phyloP scores from a whole-genome alignment of 1,284 basidiomycete genomes.

The Vanrija pseudolonga region DNA sequence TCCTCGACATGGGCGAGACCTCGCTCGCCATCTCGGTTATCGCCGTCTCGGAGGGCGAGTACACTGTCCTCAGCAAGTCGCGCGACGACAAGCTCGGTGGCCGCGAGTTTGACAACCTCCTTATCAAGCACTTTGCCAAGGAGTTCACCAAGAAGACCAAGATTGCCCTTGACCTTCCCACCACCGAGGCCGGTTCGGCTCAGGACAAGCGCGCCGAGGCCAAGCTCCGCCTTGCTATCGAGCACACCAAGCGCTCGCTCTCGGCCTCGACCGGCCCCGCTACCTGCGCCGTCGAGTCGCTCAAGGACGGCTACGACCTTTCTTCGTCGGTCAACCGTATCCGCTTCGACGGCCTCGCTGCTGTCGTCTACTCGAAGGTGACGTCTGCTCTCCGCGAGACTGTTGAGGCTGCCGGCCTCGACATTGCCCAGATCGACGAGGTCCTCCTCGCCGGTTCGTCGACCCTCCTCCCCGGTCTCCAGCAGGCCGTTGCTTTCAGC shows the following conservation, averaged over 20 bases:
- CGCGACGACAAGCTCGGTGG: slow-evolving; percentile 55
- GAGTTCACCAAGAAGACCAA: slow-evolving; percentile 98
- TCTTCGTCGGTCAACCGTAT: slow-evolving; percentile 89
- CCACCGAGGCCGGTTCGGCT: slow-evolving; percentile 54
- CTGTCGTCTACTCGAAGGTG: slow-evolving; percentile 69
- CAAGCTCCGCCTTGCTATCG: slow-evolving; percentile 86
- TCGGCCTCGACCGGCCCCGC: slow-evolving; percentile 83
- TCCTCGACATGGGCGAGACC: slow-evolving; percentile 60
- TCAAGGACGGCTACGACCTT: slow-evolving; percentile 92
- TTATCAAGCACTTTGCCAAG: slow-evolving; percentile 89
- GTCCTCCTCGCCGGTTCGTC: slow-evolving; percentile 86
- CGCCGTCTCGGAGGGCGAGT: slow-evolving; percentile 55
- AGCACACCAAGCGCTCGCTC: slow-evolving; percentile 91
- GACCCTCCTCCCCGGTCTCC: slow-evolving; percentile 77
- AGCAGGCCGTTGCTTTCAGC: slow-evolving; percentile 65
- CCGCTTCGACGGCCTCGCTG: slow-evolving; percentile 85
- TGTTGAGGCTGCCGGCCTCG: slow-evolving; percentile 61
- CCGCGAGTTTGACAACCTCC: slow-evolving; percentile 53
- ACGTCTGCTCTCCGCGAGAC: slow-evolving; percentile 62
- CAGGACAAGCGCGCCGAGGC: slow-evolving; percentile 83
- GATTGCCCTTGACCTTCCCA: slow-evolving; percentile 62
- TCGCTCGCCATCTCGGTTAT: slow-evolving; percentile 54
- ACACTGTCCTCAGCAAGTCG: slow-evolving; percentile 56
- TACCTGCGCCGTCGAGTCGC: slow-evolving; percentile 83
- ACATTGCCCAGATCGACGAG: slow-evolving; percentile 81